Conservation (phyloP, 306 rosid species). For the Bauhinia variegata region DNA sequence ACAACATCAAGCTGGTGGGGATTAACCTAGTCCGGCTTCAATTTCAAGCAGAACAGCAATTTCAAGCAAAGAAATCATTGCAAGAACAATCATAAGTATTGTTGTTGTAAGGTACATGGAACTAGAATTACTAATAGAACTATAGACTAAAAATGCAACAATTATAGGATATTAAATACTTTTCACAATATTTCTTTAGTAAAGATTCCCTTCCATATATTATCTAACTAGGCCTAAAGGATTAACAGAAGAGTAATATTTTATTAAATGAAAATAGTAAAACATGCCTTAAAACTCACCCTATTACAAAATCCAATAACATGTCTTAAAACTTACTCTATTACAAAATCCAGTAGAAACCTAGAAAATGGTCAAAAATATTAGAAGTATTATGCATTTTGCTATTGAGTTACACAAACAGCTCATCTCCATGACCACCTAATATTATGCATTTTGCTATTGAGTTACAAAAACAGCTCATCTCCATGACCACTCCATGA, state of each 20-base stretch:
- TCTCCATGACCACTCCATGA: background rate
- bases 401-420: too few species aligned
- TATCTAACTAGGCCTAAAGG: background rate
- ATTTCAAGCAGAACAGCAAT: too few species aligned
- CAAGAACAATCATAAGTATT: too few species aligned
- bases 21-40: too few species aligned
- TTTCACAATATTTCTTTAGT: background rate
- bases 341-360: background rate
- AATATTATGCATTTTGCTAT: too few species aligned
- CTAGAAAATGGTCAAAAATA: background rate
- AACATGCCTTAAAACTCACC: constrained; percentile 2
- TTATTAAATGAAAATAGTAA: background rate
- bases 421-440: background rate
- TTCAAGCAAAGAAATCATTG: too few species aligned
- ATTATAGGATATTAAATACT: background rate
- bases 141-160: too few species aligned
- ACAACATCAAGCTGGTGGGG: too few species aligned
- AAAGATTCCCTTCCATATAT: background rate
- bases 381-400: background rate
- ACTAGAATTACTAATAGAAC: too few species aligned
- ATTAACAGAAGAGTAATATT: background rate
- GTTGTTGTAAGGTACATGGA: too few species aligned
- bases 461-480: constrained; percentile 14
- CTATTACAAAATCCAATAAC: background rate
- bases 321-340: constrained; percentile 5